phyloP scores from a whole-genome alignment of 2,329 filamentous ascomycete genomes.

The Ophiostoma novo-ulmi region DNA sequence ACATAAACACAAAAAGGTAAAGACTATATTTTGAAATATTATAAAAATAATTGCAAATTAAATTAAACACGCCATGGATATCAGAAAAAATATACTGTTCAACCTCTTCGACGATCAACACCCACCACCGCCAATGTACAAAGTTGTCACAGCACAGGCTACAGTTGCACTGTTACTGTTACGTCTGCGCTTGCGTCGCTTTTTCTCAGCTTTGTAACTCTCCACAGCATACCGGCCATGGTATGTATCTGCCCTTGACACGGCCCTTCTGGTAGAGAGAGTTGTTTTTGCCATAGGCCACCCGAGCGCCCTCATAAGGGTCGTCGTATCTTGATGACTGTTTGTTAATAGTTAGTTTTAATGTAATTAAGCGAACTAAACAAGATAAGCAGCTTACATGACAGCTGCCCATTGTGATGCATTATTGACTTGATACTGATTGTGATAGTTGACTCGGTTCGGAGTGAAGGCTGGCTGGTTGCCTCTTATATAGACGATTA shows the following conservation, averaged over 20 bases:
- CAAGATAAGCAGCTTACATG: not conserved
- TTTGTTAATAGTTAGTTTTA: not conserved
- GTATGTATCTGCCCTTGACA: not conserved
- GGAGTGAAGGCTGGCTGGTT: not conserved
- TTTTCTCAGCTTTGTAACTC: not conserved
- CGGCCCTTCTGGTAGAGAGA: not conserved
- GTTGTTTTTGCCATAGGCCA: not conserved
- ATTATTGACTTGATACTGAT: not conserved
- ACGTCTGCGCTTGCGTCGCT: not conserved
- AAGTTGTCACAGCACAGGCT: not conserved
- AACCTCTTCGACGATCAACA: not conserved
- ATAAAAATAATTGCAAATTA: not conserved
- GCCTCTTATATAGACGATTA: not conserved
- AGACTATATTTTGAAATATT: no score
- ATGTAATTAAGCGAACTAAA: not conserved
- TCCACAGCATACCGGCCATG: no score
- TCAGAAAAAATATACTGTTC: not conserved
- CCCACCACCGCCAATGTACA: not conserved
- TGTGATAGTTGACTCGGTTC: not conserved
- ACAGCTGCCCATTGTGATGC: slow-evolving; percentile 3
- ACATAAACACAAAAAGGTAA: no score
- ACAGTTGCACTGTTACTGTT: not conserved
- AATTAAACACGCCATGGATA: not conserved
- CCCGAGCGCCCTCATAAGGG: not conserved
- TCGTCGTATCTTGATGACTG: not conserved